These are phyloP conservation scores for Spinacia oleracea DNA, from an alignment of 179 eudicot genomes.

Conservation along the genomic window DNA sequence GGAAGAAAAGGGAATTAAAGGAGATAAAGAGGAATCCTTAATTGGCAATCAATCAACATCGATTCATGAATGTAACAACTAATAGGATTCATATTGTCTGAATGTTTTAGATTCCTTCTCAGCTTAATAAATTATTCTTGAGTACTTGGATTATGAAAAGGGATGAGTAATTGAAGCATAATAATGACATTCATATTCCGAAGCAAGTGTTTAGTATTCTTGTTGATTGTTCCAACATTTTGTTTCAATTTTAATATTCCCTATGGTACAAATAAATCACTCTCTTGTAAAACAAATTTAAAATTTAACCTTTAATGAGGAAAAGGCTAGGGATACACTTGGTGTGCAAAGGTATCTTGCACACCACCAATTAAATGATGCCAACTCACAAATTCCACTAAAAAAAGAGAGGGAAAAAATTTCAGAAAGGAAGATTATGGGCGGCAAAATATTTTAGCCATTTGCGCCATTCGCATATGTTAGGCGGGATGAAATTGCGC, in stretches of 20 bases:
- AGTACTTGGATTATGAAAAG: background rate
- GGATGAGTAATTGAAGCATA: slow-evolving; percentile 5
- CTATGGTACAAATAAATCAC: too few species aligned
- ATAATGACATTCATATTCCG: background rate
- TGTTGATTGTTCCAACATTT: background rate
- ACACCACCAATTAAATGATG: too few species aligned
- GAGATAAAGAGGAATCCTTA: background rate
- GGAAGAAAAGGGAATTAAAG: background rate
- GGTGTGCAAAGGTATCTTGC: too few species aligned
- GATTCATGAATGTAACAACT: slow-evolving; percentile 1
- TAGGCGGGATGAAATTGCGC: too few species aligned
- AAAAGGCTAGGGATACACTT: too few species aligned
- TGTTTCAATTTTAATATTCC: background rate
- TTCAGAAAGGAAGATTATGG: too few species aligned
- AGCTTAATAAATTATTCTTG: background rate
- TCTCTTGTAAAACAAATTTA: too few species aligned
- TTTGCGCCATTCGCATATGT: too few species aligned
- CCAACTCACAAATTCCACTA: too few species aligned
- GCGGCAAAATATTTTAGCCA: too few species aligned
- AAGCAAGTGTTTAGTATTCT: background rate
- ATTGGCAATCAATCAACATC: background rate
- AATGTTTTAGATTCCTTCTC: background rate
- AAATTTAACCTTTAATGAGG: too few species aligned
- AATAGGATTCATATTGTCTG: background rate
- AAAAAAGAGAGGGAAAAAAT: too few species aligned